These are phyloP conservation scores for Amanita fuliginea DNA, from an alignment of 768 basidiomycete genomes.

Conservation along the genomic window DNA sequence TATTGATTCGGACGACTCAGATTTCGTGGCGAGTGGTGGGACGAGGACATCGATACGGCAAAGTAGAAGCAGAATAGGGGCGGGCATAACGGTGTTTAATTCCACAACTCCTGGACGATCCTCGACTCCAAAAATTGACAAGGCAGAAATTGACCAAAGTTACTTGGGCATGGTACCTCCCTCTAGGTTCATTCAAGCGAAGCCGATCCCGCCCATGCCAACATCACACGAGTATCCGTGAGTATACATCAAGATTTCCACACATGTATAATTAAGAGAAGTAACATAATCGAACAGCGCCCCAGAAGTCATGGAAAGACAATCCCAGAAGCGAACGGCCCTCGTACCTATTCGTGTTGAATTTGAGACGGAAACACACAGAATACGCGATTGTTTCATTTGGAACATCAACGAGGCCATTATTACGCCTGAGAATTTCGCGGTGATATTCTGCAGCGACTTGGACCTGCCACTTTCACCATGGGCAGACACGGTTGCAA, in stretches of 20 bases:
- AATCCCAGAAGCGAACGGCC: constrained; percentile 39
- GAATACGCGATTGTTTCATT: constrained; percentile 89
- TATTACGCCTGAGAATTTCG: constrained; percentile 79
- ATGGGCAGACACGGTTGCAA: constrained; percentile 72
- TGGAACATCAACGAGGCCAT: constrained; percentile 92
- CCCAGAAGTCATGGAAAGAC: constrained; percentile 49
- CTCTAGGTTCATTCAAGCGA: constrained; percentile 58
- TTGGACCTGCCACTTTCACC: constrained; percentile 59
- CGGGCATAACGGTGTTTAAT: constrained; percentile 46
- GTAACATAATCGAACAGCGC: constrained; percentile 30
- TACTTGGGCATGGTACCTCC: constrained; percentile 86
- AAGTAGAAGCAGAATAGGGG: constrained; percentile 28
- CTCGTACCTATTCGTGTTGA: constrained; percentile 93
- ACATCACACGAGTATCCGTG: constrained; percentile 71
- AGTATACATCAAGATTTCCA: constrained; percentile 22
- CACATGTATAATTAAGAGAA: background rate
- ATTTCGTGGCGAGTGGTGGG: constrained; percentile 59
- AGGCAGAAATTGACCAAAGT: constrained; percentile 70
- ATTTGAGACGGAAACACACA: constrained; percentile 83
- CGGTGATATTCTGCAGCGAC: constrained; percentile 79
- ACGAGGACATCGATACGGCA: constrained; percentile 47
- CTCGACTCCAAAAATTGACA: constrained; percentile 29
- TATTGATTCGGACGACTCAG: constrained; percentile 76
- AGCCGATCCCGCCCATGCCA: constrained; percentile 38
- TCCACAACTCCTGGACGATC: constrained; percentile 28